Percentiles rank a stretch among this genome's conserved stretches.
Conservation (phyloP, 2,329 filamentous ascomycete genomes). For the Exophiala sideris region DNA sequence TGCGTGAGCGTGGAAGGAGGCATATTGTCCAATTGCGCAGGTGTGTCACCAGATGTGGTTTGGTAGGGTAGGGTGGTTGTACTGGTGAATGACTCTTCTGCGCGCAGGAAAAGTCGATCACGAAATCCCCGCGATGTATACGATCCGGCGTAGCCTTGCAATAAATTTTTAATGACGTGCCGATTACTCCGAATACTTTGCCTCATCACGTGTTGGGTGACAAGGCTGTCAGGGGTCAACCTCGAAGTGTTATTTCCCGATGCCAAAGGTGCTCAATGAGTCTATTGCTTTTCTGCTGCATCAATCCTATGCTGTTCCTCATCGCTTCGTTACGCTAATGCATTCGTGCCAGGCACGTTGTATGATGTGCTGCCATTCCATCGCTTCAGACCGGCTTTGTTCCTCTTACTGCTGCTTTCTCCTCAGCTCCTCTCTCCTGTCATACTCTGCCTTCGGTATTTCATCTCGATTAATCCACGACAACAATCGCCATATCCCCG, state of each 20-base stretch:
- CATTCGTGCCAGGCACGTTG: conserved; percentile 5
- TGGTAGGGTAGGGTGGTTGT: neutral
- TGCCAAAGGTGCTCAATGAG: no score
- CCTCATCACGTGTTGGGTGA: neutral
- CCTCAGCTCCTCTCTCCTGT: conserved; percentile 20
- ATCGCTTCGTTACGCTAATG: neutral
- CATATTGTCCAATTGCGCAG: conserved; percentile 10
- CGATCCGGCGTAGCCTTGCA: neutral
- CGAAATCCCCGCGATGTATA: conserved; percentile 3
- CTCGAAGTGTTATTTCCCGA: no score
- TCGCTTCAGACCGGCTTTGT: neutral
- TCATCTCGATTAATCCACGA: conserved; percentile 48
- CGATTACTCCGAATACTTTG: neutral
- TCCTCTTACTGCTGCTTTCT: neutral
- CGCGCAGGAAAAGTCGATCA: neutral
- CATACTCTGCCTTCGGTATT: conserved; percentile 21
- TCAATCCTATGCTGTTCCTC: no score
- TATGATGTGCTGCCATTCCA: conserved; percentile 8
- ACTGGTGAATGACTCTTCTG: neutral
- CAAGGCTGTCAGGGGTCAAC: no score
- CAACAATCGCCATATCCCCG: conserved; percentile 57
- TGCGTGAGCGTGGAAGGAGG: conserved; percentile 24
- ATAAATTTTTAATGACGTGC: conserved; percentile 3
- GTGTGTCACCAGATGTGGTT: neutral
- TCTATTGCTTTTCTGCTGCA: neutral